Conservation (phyloP, 2,329 filamentous ascomycete genomes). For the Pseudopyrenochaeta lycopersici region DNA sequence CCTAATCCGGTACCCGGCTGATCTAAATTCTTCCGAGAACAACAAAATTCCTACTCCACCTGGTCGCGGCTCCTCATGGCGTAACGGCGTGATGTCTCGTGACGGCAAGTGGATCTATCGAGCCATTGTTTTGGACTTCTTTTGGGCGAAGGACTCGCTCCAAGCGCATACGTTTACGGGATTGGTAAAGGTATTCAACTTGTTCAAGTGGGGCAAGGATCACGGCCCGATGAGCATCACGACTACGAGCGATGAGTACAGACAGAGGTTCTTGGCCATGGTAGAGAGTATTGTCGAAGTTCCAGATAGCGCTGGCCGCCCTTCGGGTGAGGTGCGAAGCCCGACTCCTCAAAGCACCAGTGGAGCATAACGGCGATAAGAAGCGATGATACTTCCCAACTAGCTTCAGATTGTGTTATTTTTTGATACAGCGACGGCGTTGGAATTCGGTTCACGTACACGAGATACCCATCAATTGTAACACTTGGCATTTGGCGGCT, state of each 20-base stretch:
- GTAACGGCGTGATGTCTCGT: conserved; percentile 67
- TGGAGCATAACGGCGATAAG: conserved; percentile 7
- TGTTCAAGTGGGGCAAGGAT: conserved; percentile 59
- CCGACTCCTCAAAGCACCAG: conserved; percentile 16
- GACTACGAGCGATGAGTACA: conserved; percentile 73
- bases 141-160: conserved; percentile 78
- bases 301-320: conserved; percentile 41
- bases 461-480: conserved; percentile 5
- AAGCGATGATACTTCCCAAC: neutral
- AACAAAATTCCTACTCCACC: conserved; percentile 46
- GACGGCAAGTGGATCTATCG: conserved; percentile 74
- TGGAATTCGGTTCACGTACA: neutral
- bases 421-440: conserved; percentile 2
- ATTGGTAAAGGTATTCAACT: conserved; percentile 70
- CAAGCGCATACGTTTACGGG: conserved; percentile 73
- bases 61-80: conserved; percentile 60
- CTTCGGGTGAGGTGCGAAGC: conserved; percentile 39
- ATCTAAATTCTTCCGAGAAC: conserved; percentile 33
- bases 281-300: conserved; percentile 52
- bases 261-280: conserved; percentile 65
- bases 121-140: conserved; percentile 75
- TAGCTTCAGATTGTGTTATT: neutral
- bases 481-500: neutral
- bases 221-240: conserved; percentile 80
- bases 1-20: conserved; percentile 66